phyloP scores from a whole-genome alignment of 176 grass and related monocot genomes.

The Oryza rufipogon region DNA sequence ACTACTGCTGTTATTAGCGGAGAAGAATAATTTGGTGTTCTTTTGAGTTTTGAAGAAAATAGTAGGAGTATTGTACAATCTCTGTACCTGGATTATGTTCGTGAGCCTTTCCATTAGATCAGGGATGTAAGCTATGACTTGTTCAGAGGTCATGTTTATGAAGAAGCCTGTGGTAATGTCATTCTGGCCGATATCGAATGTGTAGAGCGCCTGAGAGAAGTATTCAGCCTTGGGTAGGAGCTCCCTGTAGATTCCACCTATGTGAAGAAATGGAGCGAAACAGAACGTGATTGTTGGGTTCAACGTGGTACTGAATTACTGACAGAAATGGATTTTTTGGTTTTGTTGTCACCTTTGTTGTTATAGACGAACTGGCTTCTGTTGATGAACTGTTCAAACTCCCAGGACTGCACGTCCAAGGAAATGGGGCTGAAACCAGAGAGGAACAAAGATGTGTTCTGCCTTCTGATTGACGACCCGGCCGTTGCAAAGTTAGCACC shows the following conservation, averaged over 20 bases:
- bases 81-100: conserved; percentile 69
- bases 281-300: neutral
- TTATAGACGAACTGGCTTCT: conserved; percentile 66
- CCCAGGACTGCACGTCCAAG: conserved; percentile 86
- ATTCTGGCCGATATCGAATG: conserved; percentile 97
- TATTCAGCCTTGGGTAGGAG: conserved; percentile 70
- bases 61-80: neutral
- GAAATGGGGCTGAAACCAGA: conserved; percentile 88
- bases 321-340: neutral
- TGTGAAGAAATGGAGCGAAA: neutral
- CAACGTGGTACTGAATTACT: neutral
- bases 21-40: too few relatives aligned
- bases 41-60: neutral
- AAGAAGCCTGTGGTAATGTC: conserved; percentile 88
- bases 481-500: conserved; percentile 94
- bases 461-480: conserved; percentile 76
- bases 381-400: conserved; percentile 79
- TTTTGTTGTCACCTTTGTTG: conserved; percentile 49
- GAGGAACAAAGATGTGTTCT: conserved; percentile 74
- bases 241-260: conserved; percentile 70
- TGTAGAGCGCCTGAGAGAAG: conserved; percentile 90
- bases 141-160: conserved; percentile 55
- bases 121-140: conserved; percentile 71
- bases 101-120: conserved; percentile 76
- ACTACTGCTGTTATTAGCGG: too few relatives aligned